Evolutionary conservation across 345 rosid species (phyloP), one percentile per base, ranked within the genome.

Genomic region (Corchorus capsularis): DNA sequence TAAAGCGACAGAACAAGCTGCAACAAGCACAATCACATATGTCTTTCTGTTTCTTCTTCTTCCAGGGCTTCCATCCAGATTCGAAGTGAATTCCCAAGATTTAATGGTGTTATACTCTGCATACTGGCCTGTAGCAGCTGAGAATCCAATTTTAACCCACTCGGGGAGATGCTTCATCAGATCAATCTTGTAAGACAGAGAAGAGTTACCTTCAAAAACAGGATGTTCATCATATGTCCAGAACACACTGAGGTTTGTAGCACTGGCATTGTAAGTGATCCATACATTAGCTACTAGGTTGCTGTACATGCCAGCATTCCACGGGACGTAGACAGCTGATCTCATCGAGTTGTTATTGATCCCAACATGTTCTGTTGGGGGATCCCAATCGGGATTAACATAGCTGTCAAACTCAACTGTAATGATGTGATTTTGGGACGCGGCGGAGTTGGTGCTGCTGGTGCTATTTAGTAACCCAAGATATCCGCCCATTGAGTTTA

Each of bases 21-120:
- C 3, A 50, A 15, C 55, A 50, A 50, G 3, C 55, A 50, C 1
- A 39, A 39, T 0, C 0, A 39, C 43, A 39, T 39, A 39, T 39
- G 43, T 39, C 43, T 39, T 39, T 39, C 5, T 39, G 43, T 39
- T 39, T 39, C 6, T 39, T 14, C 46, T 75, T 11, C 62, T 76
- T 19, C 46, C 54, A 0, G 13, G 17, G 19, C 61, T 19, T 6
- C 47, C 13, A 39, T 46, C 65, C 67, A 83, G 46, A 39, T 61
- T 82, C 13, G 84, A 86, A 52, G n/a, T 82, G 55, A 88, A 88
- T 27, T 81, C 82, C 85, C 87, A 86, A 0, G 84, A 82, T 4
- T 22, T 5, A 35, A 85, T 69, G 4, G 20, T 27, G 70, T 80
- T 73, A 5, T 55, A 17, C 54, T 69, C 82, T 3, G 12, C 14